Base-by-base conservation (phyloP, 1,284 basidiomycete genomes). In the Phlebopus sp. region DNA sequence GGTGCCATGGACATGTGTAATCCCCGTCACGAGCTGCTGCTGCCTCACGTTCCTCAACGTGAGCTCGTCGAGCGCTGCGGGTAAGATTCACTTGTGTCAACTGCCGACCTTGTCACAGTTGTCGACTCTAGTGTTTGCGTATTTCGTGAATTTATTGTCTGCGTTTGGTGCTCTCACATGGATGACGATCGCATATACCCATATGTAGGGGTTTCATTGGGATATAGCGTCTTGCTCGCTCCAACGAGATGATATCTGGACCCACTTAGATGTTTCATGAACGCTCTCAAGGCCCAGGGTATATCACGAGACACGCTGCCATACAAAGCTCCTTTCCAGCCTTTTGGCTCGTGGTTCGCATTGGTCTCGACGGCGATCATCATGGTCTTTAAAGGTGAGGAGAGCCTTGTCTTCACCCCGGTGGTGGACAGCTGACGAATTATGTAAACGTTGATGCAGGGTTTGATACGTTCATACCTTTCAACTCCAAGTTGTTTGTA, bases 91-190 rank as follows among this genome's bases (percentile, higher is more conserved):
- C 4, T 9, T 30, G 34, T 35, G n/a, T 17, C 34, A 38, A 27
- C 44, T 37, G 25, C 18, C 34, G 37, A 17, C n/a, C 8, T 14
- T 19, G 34, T 31, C 29, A 37, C 27, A 11, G 6, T 46, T 42
- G 42, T 55, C 45, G 45, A 59, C 29, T 55, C 30, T 43, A 71
- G 80, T 88, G 11, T 90, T 89, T 60, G 73, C 71, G 14, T 90
- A 83, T 76, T 89, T 90, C 56, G 81, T 84, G 25, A 82, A 82
- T 54, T 64, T 86, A 39, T 81, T 86, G 34, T 80, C 82, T 6
- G 81, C 81, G 37, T 84, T 84, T 56, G 86, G 86, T 37, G 79
- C 82, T 19, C 70, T 86, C 17, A 86, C 84, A 6, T 88, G 86
- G 85, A 81, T 90, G 73, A 79, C 74, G 18, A 89, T 91, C 49